Base-by-base conservation (phyloP, 176 grass and related monocot genomes). In the Oryza rufipogon region DNA sequence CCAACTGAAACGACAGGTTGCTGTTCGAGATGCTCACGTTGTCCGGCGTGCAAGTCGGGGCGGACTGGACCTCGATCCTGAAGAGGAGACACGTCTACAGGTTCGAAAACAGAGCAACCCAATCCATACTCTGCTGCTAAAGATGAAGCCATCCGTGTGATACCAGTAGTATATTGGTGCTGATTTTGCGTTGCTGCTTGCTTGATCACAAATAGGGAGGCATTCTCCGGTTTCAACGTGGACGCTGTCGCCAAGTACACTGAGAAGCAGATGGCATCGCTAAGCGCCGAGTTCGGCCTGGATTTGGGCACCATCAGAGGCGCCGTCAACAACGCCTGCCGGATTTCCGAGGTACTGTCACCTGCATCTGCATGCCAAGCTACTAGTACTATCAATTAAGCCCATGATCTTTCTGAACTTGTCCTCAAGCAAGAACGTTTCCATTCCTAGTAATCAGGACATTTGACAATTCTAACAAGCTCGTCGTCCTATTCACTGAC, bases 21-120 rank as follows among this genome's bases (percentile, higher is more conserved):
- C 80, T 98, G 4, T 98, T 98, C 83, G 96, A 98, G 87, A 87
- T 98, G 77, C 91, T 98, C 1, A 87, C 87, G 14, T 71, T 98
- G 48, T 92, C 93, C 34, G 96, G 96, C 68, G 91, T 91, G 80
- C 96, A 95, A 87, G 93, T 98, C 71, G 96, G 89, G 23, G 87
- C 93, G 34, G 93, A 95, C 66, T 98, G 96, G 96, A 93, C 96
- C 17, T 88, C 91, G 19, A 98, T 95, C 52, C 85, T 98, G 4
- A 94, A 91, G 89, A 98, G 83, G 82, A 89, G 96, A 77, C 85
- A 94, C 77, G 47, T 93, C 60, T 98, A 90, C 80, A 95, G 96
- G 96, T 98, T 23, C 11, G 68, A 42, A 42, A 82, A 23, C 28
- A 70, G 22, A 64, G 77, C 64, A 41, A 56, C 26, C 6, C 14